A percentile compares a stretch with the other conserved stretches of the same genome.
These are phyloP conservation scores for Trichoderma virens DNA, from an alignment of 495 filamentous ascomycete species.

Conservation along the genomic window DNA sequence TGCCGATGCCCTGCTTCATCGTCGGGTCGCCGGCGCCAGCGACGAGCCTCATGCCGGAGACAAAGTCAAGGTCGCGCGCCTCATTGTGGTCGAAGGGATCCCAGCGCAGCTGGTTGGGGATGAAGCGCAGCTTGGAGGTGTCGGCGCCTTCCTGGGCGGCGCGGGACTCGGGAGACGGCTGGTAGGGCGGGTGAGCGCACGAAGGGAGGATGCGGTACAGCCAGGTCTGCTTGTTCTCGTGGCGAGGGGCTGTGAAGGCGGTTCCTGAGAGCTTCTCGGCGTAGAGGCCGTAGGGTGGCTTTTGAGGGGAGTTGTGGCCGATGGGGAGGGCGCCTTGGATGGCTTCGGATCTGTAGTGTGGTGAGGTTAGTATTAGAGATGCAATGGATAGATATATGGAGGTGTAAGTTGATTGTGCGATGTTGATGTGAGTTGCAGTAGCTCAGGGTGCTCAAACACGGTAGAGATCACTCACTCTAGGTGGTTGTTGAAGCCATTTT, in stretches of 20 bases:
- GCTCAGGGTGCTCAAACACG: constrained; percentile 2
- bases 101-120: constrained; percentile 89
- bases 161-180: constrained; percentile 34
- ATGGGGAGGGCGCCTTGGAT: constrained; percentile 40
- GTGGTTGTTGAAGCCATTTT: constrained; percentile 60
- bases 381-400: no score
- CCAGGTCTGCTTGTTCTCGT: constrained; percentile 89
- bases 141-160: constrained; percentile 18
- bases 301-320: constrained; percentile 82
- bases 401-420: no score
- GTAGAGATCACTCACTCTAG: constrained; percentile 40
- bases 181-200: constrained; percentile 71
- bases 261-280: constrained; percentile 92
- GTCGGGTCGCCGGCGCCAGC: constrained; percentile 80
- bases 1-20: constrained; percentile 71
- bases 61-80: constrained; percentile 60
- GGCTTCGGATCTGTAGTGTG: constrained; percentile 36
- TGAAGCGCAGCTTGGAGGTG: constrained; percentile 48
- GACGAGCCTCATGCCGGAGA: constrained; percentile 66
- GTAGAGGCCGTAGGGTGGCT: constrained; percentile 76
- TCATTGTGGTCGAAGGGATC: constrained; percentile 72
- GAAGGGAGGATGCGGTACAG: constrained; percentile 87
- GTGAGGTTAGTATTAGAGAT: not conserved
- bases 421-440: no score
- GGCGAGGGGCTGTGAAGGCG: constrained; percentile 82